Evolutionary conservation across 257 asterid species (phyloP).

Genomic region (Ilex aquifolium): DNA sequence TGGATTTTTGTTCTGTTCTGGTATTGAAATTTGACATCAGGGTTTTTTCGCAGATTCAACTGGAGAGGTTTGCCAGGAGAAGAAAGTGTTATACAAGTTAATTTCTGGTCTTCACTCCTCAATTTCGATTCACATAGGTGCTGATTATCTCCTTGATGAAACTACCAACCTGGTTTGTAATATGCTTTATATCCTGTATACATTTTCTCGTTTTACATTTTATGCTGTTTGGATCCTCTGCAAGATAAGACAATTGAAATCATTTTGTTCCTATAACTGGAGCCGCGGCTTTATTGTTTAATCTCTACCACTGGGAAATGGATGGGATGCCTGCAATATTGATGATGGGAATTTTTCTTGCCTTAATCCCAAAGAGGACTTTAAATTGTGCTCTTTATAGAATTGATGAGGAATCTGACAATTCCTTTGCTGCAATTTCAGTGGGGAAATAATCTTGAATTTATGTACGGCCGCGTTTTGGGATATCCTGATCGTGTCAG

Average conservation of each 20-base stretch:
- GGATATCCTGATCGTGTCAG: slow-evolving; percentile 83
- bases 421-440: slow-evolving; percentile 33
- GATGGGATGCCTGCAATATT: neutral
- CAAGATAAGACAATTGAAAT: slow-evolving; percentile 2
- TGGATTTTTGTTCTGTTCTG: no score
- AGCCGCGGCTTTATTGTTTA: neutral
- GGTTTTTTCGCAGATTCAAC: slow-evolving; percentile 51
- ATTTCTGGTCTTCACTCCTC: slow-evolving; percentile 95
- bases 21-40: slow-evolving; percentile 1
- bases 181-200: neutral
- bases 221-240: slow-evolving; percentile 5
- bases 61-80: slow-evolving; percentile 86
- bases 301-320: neutral
- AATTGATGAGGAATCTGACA: slow-evolving; percentile 14
- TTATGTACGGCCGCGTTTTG: slow-evolving; percentile 81
- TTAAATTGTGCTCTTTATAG: neutral
- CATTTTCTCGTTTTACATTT: neutral
- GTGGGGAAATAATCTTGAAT: slow-evolving; percentile 86
- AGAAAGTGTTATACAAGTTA: slow-evolving; percentile 72
- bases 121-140: slow-evolving; percentile 76
- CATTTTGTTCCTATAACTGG: no score
- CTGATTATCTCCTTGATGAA: slow-evolving; percentile 88
- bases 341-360: neutral
- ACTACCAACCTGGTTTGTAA: slow-evolving; percentile 52
- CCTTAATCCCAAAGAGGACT: neutral